A percentile compares a stretch with the other conserved stretches of the same genome.
Evolutionary conservation across 441 rosid species (phyloP).

Genomic region (Arabidopsis hybrid): DNA sequence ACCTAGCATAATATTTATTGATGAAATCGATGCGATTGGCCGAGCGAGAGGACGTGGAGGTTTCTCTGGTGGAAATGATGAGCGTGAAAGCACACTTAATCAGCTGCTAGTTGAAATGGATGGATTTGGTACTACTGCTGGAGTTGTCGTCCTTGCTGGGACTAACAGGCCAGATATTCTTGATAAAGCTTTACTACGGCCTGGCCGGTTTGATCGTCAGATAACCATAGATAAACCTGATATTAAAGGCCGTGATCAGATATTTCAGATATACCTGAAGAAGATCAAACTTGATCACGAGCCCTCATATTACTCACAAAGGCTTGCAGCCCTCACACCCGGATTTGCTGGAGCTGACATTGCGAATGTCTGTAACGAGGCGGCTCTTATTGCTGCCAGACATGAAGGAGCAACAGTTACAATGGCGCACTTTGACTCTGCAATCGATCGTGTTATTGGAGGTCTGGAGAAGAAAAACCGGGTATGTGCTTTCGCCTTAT

Average conservation of each 20-base stretch:
- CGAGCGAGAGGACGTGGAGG: slow-evolving; percentile 85
- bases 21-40: slow-evolving; percentile 85
- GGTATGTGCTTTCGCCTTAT: slow-evolving; percentile 45
- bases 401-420: slow-evolving; percentile 52
- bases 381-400: slow-evolving; percentile 77
- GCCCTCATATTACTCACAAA: slow-evolving; percentile 68
- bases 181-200: slow-evolving; percentile 75
- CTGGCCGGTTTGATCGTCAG: slow-evolving; percentile 83
- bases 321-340: slow-evolving; percentile 81
- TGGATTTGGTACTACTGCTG: slow-evolving; percentile 76
- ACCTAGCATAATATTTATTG: slow-evolving; percentile 76
- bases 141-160: slow-evolving; percentile 79
- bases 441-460: slow-evolving; percentile 76
- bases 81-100: slow-evolving; percentile 81
- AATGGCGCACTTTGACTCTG: slow-evolving; percentile 75
- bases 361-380: slow-evolving; percentile 81
- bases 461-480: slow-evolving; percentile 79
- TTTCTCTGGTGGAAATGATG: slow-evolving; percentile 69
- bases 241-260: slow-evolving; percentile 78
- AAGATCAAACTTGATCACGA: slow-evolving; percentile 70
- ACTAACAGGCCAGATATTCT: slow-evolving; percentile 81
- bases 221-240: slow-evolving; percentile 76
- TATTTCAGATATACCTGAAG: slow-evolving; percentile 67
- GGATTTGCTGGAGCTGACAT: slow-evolving; percentile 91
- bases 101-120: slow-evolving; percentile 81